Evolutionary conservation across 768 basidiomycete species (phyloP), one percentile per base, ranked within the genome.

Genomic region (Boletus sp.): DNA sequence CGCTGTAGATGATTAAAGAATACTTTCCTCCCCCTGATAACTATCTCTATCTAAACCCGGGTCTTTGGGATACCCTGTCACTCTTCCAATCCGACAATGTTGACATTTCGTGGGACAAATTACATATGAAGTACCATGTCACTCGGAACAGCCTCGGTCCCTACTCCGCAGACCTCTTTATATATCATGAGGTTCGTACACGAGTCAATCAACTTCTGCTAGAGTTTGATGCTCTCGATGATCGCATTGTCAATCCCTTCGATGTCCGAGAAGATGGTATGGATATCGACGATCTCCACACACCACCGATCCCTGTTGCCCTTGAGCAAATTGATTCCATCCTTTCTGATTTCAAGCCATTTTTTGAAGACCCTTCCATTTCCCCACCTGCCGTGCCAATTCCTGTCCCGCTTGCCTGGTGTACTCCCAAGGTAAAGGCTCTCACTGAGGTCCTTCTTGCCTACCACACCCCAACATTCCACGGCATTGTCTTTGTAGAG

Each of bases 401-500:
- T 15, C 56, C 74, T 5, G 67, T 87, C 19, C 68, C 74, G 4
- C 70, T 84, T n/a, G 71, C 76, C 23, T 89, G 88, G 84, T 84
- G 83, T 60, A 82, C 87, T 8, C 88, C 87, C 3, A 92, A 94
- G 68, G 70, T 95, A 42, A 74, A 74, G 44, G 74, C 72, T 4
- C 79, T 95, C 34, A 75, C 85, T 15, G 79, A 84, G 19, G 72
- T 87, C 44, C 76, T 95, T 25, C 70, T 81, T 32, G 74, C 74
- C 33, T 77, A 84, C 62, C 71, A 80, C 47, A 78, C 78, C 13
- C 61, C 68, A 2, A 69, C 77, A 14, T 91, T 93, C 64, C 91
- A 93, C 62, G 83, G 83, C 19, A 94, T 95, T 57, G 77, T 95
- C 41, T 96, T 96, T 66, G 91, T 92, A 17, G 84, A 92, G 56